Conservation (phyloP, 73 alveolate species). For the Paramecium bursaria region DNA sequence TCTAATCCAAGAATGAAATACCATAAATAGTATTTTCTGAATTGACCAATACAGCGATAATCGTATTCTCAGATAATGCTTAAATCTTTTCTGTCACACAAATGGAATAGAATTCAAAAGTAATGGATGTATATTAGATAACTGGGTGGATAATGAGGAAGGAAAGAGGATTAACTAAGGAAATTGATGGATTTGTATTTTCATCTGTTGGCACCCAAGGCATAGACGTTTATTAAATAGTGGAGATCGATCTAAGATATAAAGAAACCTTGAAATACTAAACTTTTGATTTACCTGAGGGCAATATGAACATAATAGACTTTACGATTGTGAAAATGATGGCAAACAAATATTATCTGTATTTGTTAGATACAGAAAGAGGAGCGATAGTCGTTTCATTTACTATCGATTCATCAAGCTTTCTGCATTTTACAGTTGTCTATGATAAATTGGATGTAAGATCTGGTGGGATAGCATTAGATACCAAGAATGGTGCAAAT, state of each 20-base stretch:
- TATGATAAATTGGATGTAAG: background rate
- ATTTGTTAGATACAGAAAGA: slow-evolving; percentile 6
- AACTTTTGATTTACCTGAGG: background rate
- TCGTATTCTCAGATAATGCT: slow-evolving; percentile 5
- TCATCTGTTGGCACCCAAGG: slow-evolving; percentile 45
- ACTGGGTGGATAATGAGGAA: background rate
- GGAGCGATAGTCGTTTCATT: slow-evolving; percentile 1
- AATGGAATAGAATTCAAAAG: background rate
- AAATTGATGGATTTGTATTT: background rate
- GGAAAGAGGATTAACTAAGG: slow-evolving; percentile 55
- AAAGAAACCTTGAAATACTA: background rate
- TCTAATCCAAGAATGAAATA: background rate
- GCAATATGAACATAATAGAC: background rate
- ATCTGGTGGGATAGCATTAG: slow-evolving; percentile 45
- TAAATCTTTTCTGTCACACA: background rate
- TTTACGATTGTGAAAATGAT: background rate
- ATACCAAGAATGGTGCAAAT: slow-evolving; percentile 50
- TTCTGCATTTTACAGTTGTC: background rate
- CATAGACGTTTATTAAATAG: slow-evolving; percentile 1
- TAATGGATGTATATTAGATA: background rate
- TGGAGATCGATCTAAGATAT: background rate
- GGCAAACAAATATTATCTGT: background rate
- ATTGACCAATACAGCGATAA: background rate
- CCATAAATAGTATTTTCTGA: slow-evolving; percentile 20
- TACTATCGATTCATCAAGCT: background rate